These are phyloP conservation scores for Pholiota microspora DNA, from an alignment of 768 basidiomycete genomes.

Conservation along the genomic window DNA sequence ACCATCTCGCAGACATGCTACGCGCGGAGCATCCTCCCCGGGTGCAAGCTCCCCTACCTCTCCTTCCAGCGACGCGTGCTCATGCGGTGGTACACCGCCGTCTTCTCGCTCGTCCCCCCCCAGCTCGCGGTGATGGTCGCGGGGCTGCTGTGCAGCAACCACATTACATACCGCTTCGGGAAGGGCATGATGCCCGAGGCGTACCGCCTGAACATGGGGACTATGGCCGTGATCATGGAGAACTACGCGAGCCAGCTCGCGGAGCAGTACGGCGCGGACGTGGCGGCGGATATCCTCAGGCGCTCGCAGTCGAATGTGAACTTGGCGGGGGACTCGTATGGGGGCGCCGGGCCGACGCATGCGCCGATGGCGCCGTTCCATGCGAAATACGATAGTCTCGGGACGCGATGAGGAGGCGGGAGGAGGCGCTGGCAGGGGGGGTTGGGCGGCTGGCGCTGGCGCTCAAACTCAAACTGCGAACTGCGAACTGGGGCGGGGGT, in stretches of 20 bases:
- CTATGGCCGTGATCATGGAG: slow-evolving; percentile 83
- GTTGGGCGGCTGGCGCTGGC: too few species aligned
- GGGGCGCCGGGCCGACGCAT: slow-evolving; percentile 1
- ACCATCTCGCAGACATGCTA: slow-evolving; percentile 74
- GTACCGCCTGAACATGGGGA: slow-evolving; percentile 67
- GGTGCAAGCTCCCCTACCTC: slow-evolving; percentile 69
- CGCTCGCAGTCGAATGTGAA: slow-evolving; percentile 45
- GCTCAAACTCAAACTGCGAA: too few species aligned
- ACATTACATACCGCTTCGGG: slow-evolving; percentile 83
- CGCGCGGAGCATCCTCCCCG: slow-evolving; percentile 63
- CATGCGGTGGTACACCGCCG: slow-evolving; percentile 58
- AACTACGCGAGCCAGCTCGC: slow-evolving; percentile 75
- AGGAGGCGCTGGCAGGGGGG: too few species aligned
- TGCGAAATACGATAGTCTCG: slow-evolving; percentile 13
- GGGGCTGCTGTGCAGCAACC: slow-evolving; percentile 71
- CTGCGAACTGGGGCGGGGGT: too few species aligned
- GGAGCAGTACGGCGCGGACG: slow-evolving; percentile 61
- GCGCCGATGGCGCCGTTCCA: slow-evolving; percentile 10
- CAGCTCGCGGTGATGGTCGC: slow-evolving; percentile 64
- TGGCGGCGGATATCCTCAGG: slow-evolving; percentile 51
- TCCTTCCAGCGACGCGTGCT: slow-evolving; percentile 54
- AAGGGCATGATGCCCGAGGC: slow-evolving; percentile 88
- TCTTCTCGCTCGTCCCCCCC: slow-evolving; percentile 65
- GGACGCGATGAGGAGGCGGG: neutral
- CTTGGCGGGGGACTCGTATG: neutral